Percentiles rank a stretch among this genome's conserved stretches.
Evolutionary conservation across 1,139 yeast species (phyloP).

Genomic region (Protomyces gravidus): DNA sequence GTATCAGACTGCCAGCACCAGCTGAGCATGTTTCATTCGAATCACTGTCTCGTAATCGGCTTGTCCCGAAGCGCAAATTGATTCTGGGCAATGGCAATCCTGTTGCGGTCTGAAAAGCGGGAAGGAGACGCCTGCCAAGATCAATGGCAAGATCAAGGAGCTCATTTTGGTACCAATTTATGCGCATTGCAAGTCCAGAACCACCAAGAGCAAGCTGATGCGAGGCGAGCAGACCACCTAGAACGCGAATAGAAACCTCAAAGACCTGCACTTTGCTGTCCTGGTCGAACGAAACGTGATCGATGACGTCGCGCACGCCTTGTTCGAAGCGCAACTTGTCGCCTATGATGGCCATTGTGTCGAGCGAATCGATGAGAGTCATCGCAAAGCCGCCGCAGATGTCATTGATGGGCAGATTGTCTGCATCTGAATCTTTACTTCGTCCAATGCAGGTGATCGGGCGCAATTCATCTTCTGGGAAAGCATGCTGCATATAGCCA

Average conservation of each 20-base stretch:
- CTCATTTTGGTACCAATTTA: conserved; percentile 53
- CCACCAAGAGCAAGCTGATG: conserved; percentile 66
- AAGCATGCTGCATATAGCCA: conserved; percentile 65
- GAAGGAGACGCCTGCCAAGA: conserved; percentile 50
- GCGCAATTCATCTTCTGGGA: conserved; percentile 71
- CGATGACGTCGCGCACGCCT: conserved; percentile 54
- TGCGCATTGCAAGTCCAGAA: conserved; percentile 52
- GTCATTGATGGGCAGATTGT: conserved; percentile 66
- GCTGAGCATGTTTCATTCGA: conserved; percentile 79
- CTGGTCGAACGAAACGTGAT: conserved; percentile 56
- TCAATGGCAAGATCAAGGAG: conserved; percentile 71
- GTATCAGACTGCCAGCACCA: conserved; percentile 80
- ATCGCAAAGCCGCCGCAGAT: conserved; percentile 78
- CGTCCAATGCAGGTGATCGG: conserved; percentile 70
- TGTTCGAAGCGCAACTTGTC: conserved; percentile 54
- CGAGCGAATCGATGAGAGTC: conserved; percentile 73
- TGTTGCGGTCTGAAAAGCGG: conserved; percentile 37
- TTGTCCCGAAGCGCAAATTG: conserved; percentile 49
- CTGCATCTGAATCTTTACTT: conserved; percentile 56
- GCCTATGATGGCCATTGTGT: conserved; percentile 63
- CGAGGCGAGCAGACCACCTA: conserved; percentile 86
- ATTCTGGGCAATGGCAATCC: conserved; percentile 37
- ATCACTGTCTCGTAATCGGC: conserved; percentile 64
- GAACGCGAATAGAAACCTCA: conserved; percentile 89
- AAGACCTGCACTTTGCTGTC: conserved; percentile 77